Conservation (phyloP, 106 monocot species). For the Iris macrosiphon region DNA sequence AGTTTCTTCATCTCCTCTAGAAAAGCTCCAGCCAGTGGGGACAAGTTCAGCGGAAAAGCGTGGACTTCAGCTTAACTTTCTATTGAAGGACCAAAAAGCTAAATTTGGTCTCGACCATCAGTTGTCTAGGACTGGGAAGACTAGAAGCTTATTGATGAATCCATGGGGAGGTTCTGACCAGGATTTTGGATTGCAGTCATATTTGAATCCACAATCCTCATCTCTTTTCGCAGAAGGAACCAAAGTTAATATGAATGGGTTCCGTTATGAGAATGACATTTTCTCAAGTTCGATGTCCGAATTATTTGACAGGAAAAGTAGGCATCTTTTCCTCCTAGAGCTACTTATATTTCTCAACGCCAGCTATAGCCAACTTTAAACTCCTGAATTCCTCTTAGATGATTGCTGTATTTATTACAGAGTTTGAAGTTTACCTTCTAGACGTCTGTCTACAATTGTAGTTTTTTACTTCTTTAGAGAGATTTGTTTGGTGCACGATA, state of each 20-base stretch:
- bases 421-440: too few relatives aligned
- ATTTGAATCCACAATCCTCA: conserved; percentile 2
- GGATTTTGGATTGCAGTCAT: conserved; percentile 7
- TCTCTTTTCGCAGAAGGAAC: conserved; percentile 12
- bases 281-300: conserved; percentile 54
- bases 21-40: conserved; percentile 18
- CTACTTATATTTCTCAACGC: too few relatives aligned
- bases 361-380: too few relatives aligned
- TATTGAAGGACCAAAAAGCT: conserved; percentile 22
- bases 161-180: conserved; percentile 14
- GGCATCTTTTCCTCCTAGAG: conserved; percentile 5
- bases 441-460: too few relatives aligned
- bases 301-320: conserved; percentile 38
- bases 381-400: too few relatives aligned
- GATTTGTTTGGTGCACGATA: too few relatives aligned
- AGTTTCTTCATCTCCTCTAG: conserved; percentile 33
- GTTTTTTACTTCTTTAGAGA: too few relatives aligned
- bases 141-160: background rate
- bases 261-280: conserved; percentile 30
- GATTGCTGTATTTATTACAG: too few relatives aligned
- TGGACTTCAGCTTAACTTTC: conserved; percentile 9
- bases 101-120: conserved; percentile 14
- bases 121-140: conserved; percentile 9
- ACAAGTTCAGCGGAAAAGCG: conserved; percentile 13
- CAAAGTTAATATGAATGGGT: conserved; percentile 12